phyloP scores from a whole-genome alignment of 108 stramenopile genomes.

The Nitzschia palea region DNA sequence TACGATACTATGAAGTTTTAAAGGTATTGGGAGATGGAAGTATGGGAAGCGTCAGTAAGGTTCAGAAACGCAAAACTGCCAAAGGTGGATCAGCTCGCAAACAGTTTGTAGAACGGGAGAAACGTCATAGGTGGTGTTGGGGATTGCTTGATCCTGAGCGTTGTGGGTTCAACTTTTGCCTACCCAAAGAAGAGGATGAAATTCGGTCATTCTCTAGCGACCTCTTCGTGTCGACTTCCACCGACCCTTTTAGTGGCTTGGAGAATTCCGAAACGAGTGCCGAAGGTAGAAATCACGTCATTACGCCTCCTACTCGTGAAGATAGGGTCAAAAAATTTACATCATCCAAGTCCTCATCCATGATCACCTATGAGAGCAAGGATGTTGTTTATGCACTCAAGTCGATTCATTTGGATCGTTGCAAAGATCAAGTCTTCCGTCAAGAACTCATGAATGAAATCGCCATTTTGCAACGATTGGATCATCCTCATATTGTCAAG shows the following conservation, averaged over 20 bases:
- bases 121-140: conserved; percentile 1
- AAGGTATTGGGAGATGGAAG: conserved; percentile 54
- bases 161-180: not conserved
- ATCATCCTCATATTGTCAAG: conserved; percentile 89
- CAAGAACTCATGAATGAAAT: conserved; percentile 80
- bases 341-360: conserved; percentile 16
- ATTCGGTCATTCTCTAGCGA: not conserved
- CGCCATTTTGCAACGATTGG: conserved; percentile 67
- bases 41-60: conserved; percentile 56
- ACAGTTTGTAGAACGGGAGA: conserved; percentile 20
- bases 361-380: conserved; percentile 21
- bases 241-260: not conserved
- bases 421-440: conserved; percentile 32
- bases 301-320: not conserved
- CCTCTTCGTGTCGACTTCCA: not conserved
- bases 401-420: conserved; percentile 61
- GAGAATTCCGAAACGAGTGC: conserved; percentile 3
- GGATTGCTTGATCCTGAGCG: conserved; percentile 3
- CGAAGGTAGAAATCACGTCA: not conserved
- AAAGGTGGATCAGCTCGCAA: conserved; percentile 57
- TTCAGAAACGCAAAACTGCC: conserved; percentile 37
- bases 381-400: conserved; percentile 60
- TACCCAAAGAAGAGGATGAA: not conserved
- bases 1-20: conserved; percentile 48
- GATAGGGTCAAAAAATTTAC: not conserved